Evolutionary conservation across 345 rosid genomes (phyloP), one percentile per base, ranked within the genome.

Genomic region (Eutrema heterophyllum): DNA sequence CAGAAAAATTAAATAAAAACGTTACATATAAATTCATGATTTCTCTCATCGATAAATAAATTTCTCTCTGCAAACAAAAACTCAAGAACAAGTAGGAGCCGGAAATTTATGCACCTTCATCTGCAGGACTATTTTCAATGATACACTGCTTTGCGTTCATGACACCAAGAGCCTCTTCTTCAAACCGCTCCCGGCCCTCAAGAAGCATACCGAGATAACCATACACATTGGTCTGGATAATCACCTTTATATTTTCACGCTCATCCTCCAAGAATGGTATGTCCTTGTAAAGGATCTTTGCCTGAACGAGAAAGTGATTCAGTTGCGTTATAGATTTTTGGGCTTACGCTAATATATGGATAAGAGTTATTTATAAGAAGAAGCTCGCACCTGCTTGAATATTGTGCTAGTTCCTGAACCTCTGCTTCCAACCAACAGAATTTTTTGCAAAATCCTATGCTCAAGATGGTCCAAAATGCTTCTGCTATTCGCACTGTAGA

Each of bases 351-450:
- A 53, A 43, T 12, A 14, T 53, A 53, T 2, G 15, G 11, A 15
- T 24, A 15, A 33, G 39, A 64, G 8, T 32, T 43, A 7, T 66
- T 53, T 41, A 66, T 15, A 67, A 67, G 32, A 54, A 33, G 58
- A 72, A 67, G 29, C 48, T 69, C 56, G 38, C 46, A 92, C 99
- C 99, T 92, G 99, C 84, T 96, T 96, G 80, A 90, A 96, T 66
- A 96, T 86, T 7, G 98, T 96, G 71, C 99, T 92, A 13, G 98
- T 89, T 72, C 99, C 99, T 77, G 98, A 90, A 70, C 98, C 98
- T 52, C 57, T 78, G 74, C 63, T 80, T 64, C 99, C 99, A 80
- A 92, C 96, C 81, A 96, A 83, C 43, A 96, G 93, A 59, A 92
- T 78, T 66, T 90, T 96, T 73, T 89, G 92, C 76, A 88, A 74